Percentiles rank a stretch among this genome's conserved stretches.
Evolutionary conservation across 306 rosid species (phyloP).

Genomic region (Gastrolobium villosum): DNA sequence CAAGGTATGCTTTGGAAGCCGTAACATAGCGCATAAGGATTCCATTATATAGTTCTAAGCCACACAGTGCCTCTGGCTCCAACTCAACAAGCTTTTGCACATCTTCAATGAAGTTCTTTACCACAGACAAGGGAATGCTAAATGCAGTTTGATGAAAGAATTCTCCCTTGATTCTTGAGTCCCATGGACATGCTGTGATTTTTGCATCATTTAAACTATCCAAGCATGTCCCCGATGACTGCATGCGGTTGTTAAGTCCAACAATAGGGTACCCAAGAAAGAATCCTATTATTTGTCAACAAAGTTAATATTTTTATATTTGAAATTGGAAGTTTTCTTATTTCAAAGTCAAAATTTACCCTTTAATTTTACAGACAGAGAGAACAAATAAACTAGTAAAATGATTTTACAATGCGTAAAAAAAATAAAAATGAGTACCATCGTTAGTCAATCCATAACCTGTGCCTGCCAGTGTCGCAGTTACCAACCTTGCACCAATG

Average conservation of each 20-base stretch:
- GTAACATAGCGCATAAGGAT: conserved; percentile 77
- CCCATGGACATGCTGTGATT: conserved; percentile 69
- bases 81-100: conserved; percentile 63
- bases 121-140: conserved; percentile 53
- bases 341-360: neutral
- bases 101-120: conserved; percentile 65
- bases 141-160: conserved; percentile 70
- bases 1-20: conserved; percentile 66
- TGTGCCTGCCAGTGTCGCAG: conserved; percentile 34
- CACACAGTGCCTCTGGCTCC: conserved; percentile 68
- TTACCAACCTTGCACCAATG: conserved; percentile 48
- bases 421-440: conserved; percentile 50
- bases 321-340: neutral
- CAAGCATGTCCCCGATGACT: conserved; percentile 70
- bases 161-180: conserved; percentile 55
- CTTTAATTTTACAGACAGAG: neutral
- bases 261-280: conserved; percentile 64
- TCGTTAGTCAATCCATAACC: conserved; percentile 73
- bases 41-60: conserved; percentile 64
- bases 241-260: conserved; percentile 63
- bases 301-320: neutral
- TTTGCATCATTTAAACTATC: conserved; percentile 50
- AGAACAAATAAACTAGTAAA: neutral
- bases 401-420: neutral
- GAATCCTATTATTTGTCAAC: conserved; percentile 1